Conservation (phyloP, 2,329 filamentous ascomycete species). For the Neonectria hederae region DNA sequence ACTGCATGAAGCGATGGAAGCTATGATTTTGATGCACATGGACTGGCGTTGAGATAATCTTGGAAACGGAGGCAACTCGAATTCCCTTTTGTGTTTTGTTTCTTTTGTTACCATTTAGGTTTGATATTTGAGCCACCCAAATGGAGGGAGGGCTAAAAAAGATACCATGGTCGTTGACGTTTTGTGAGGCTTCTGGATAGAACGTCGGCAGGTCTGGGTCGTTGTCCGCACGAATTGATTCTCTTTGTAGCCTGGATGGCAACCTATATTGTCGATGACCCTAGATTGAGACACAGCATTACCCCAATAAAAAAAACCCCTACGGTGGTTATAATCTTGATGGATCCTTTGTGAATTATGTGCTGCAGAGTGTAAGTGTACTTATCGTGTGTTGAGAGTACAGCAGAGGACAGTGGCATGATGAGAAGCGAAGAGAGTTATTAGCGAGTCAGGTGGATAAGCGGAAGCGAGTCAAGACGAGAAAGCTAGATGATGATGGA, state of each 20-base stretch:
- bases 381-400: background rate
- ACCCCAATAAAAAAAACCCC: slow-evolving; percentile 14
- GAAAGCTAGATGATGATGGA: background rate
- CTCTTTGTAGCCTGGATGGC: slow-evolving; percentile 36
- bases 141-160: background rate
- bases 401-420: background rate
- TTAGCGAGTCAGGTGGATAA: background rate
- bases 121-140: slow-evolving; percentile 3
- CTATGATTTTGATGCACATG: slow-evolving; percentile 16
- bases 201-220: slow-evolving; percentile 16
- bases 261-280: slow-evolving; percentile 32
- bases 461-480: background rate
- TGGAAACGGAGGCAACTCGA: slow-evolving; percentile 33
- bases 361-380: background rate
- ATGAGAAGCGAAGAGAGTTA: background rate
- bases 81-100: slow-evolving; percentile 19
- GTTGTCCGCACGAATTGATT: slow-evolving; percentile 10
- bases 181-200: slow-evolving; percentile 9
- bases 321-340: slow-evolving; percentile 8
- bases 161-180: slow-evolving; percentile 6
- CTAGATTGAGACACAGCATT: slow-evolving; percentile 31
- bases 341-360: background rate
- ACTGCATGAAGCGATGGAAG: slow-evolving; percentile 36
- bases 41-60: slow-evolving; percentile 28
- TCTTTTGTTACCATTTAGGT: slow-evolving; percentile 24